Percentiles rank a stretch among this genome's conserved stretches.
phyloP scores from a whole-genome alignment of 2,329 filamentous ascomycete species.

The Fusarium sp. region DNA sequence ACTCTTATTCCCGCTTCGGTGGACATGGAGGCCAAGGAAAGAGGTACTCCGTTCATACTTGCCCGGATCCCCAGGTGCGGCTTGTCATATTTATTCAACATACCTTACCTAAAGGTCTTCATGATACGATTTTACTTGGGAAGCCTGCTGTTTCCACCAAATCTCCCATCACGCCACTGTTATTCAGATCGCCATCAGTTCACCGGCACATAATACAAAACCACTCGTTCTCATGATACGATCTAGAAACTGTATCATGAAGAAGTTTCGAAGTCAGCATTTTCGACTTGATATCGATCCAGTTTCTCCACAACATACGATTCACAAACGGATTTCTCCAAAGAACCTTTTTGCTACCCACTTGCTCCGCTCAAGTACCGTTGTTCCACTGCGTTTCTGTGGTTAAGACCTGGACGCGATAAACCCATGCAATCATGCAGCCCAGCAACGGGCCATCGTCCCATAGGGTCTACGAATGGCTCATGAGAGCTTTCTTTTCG shows the following conservation, averaged over 20 bases:
- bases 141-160: neutral
- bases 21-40: neutral
- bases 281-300: slow-evolving; percentile 4
- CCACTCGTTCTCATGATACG: neutral
- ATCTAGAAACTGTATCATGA: slow-evolving; percentile 7
- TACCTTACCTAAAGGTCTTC: neutral
- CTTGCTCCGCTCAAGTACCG: slow-evolving; percentile 22
- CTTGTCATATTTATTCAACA: neutral
- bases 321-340: slow-evolving; percentile 15
- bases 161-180: neutral
- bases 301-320: slow-evolving; percentile 18
- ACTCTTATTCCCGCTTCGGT: slow-evolving; percentile 11
- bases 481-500: slow-evolving; percentile 4
- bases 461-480: neutral
- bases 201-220: neutral
- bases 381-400: slow-evolving; percentile 27
- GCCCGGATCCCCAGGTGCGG: neutral
- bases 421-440: slow-evolving; percentile 18
- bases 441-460: slow-evolving; percentile 14
- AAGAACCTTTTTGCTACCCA: slow-evolving; percentile 8
- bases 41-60: neutral
- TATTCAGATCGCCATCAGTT: neutral
- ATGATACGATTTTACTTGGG: slow-evolving; percentile 35
- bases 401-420: slow-evolving; percentile 14
- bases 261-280: slow-evolving; percentile 1